phyloP scores from a whole-genome alignment of 176 grass and related monocot species.

The Triticum aestivum region IWGSC_CS_RefSeq_v2.1 NC_057799.1:518498236-518498735 shows the following conservation, averaged over 20 bases:
- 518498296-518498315: neutral
- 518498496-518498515: too few species aligned
- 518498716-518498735: too few species aligned
- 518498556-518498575: too few species aligned
- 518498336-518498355: neutral
- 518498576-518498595: too few species aligned
- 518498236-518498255: neutral
- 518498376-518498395: neutral
- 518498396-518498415: constrained; percentile 33
- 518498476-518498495: neutral
- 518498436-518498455: neutral
- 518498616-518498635: too few species aligned
- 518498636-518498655: too few species aligned
- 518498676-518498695: too few species aligned
- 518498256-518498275: constrained; percentile 1
- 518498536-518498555: too few species aligned
- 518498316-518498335: neutral
- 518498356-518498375: neutral
- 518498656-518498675: too few species aligned
- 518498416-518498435: neutral
- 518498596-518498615: too few species aligned
- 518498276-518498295: neutral
- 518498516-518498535: too few species aligned
- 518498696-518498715: too few species aligned
- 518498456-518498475: neutral